phyloP scores from a whole-genome alignment of 2,329 filamentous ascomycete genomes.

The Rutstroemia sp. region DNA sequence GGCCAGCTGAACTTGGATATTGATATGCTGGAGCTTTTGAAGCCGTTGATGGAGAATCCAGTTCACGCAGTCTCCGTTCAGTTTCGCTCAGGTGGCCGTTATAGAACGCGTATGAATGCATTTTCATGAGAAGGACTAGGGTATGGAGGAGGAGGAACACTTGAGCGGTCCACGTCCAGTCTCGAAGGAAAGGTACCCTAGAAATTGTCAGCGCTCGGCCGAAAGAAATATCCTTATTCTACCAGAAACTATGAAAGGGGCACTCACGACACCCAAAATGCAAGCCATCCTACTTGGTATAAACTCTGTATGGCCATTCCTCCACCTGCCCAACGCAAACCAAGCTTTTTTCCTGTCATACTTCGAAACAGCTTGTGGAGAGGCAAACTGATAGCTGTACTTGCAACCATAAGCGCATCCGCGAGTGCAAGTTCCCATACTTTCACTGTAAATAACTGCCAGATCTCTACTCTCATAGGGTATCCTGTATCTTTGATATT shows the following conservation, averaged over 20 bases:
- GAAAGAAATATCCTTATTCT: neutral
- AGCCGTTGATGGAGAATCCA: constrained; percentile 69
- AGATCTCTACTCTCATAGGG: constrained; percentile 78
- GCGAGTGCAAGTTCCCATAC: constrained; percentile 78
- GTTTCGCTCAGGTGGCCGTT: constrained; percentile 92
- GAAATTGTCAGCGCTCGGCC: constrained; percentile 18
- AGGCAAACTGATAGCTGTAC: constrained; percentile 63
- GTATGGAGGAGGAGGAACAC: constrained; percentile 91
- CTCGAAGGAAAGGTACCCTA: constrained; percentile 70
- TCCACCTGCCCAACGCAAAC: constrained; percentile 64
- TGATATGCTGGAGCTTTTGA: constrained; percentile 65
- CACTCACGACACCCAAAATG: constrained; percentile 65
- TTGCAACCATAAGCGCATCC: constrained; percentile 78
- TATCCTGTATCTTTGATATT: constrained; percentile 92
- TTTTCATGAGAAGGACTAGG: constrained; percentile 93
- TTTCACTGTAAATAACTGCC: constrained; percentile 81
- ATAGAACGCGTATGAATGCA: constrained; percentile 98
- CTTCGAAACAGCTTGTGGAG: constrained; percentile 62
- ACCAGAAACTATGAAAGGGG: neutral
- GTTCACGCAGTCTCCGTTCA: constrained; percentile 66
- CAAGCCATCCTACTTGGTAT: constrained; percentile 72
- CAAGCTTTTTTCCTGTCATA: constrained; percentile 39
- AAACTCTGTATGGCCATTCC: constrained; percentile 80
- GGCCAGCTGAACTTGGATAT: constrained; percentile 49
- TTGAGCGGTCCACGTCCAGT: constrained; percentile 96